These are phyloP conservation scores for Neobulgaria alba DNA, from an alignment of 2,329 filamentous ascomycete species.

Conservation along the genomic window DNA sequence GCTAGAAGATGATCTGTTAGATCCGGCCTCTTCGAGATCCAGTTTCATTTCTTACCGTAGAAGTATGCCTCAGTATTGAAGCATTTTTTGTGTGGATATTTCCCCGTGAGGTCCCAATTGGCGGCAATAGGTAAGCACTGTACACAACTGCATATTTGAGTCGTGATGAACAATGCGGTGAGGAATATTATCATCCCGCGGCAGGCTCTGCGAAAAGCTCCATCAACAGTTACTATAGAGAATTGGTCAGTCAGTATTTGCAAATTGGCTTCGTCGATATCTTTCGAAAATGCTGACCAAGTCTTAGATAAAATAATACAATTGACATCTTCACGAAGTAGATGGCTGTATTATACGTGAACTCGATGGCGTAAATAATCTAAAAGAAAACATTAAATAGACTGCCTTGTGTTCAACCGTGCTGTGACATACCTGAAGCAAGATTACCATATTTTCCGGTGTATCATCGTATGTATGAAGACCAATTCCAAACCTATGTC, in stretches of 20 bases:
- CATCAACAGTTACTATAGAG: slow-evolving; percentile 18
- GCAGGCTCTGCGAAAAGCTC: slow-evolving; percentile 18
- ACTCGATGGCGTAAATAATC: slow-evolving; percentile 26
- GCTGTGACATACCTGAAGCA: slow-evolving; percentile 8
- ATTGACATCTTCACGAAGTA: slow-evolving; percentile 29
- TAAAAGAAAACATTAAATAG: too few species aligned
- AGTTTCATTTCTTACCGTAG: slow-evolving; percentile 26
- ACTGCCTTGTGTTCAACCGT: too few species aligned
- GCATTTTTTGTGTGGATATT: slow-evolving; percentile 22
- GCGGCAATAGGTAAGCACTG: slow-evolving; percentile 29
- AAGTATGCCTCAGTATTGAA: slow-evolving; percentile 29
- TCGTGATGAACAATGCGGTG: slow-evolving; percentile 20
- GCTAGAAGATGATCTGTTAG: too few species aligned
- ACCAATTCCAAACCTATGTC: slow-evolving; percentile 8
- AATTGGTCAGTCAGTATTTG: background rate
- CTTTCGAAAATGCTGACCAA: slow-evolving; percentile 21
- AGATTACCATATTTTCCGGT: slow-evolving; percentile 2
- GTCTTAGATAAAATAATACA: slow-evolving; percentile 28
- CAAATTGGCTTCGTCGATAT: too few species aligned
- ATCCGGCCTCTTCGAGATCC: too few species aligned
- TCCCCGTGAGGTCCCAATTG: slow-evolving; percentile 28
- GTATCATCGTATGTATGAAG: slow-evolving; percentile 6
- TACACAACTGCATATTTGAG: slow-evolving; percentile 21
- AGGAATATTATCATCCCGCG: slow-evolving; percentile 26
- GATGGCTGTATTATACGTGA: slow-evolving; percentile 27